Conservation (phyloP, 169 alveolate species). For the Babesia sp. region DNA sequence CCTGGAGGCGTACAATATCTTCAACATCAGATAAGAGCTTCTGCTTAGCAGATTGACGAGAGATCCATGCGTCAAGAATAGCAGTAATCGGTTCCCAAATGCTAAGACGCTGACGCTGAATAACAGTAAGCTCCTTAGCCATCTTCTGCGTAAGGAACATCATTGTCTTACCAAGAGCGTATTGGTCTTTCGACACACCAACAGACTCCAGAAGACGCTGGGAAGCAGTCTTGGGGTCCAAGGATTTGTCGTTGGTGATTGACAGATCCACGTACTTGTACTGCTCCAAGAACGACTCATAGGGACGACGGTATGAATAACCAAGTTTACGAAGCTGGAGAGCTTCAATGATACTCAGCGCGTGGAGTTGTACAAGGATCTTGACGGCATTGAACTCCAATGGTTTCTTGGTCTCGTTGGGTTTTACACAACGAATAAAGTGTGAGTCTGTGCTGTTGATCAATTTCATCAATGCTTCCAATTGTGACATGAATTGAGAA, state of each 20-base stretch:
- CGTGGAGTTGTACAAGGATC: conserved; percentile 85
- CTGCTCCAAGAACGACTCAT: conserved; percentile 83
- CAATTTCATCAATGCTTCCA: conserved; percentile 83
- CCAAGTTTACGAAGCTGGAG: conserved; percentile 87
- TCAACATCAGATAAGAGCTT: conserved; percentile 64
- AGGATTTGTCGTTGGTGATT: conserved; percentile 71
- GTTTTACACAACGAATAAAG: conserved; percentile 89
- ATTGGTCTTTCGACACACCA: conserved; percentile 65
- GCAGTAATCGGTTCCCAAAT: conserved; percentile 86
- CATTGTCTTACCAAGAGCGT: conserved; percentile 87
- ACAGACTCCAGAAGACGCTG: conserved; percentile 63
- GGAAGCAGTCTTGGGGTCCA: conserved; percentile 75
- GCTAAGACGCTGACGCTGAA: conserved; percentile 85
- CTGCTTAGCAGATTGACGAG: conserved; percentile 64
- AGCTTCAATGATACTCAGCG: conserved; percentile 91
- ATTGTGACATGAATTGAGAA: conserved; percentile 86
- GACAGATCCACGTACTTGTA: conserved; percentile 81
- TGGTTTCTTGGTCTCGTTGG: conserved; percentile 88
- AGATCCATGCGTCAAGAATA: conserved; percentile 82
- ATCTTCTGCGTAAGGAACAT: conserved; percentile 86
- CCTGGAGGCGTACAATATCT: conserved; percentile 84
- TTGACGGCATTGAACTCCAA: conserved; percentile 86
- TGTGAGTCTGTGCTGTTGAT: conserved; percentile 88
- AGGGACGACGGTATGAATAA: conserved; percentile 87
- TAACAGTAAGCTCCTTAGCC: conserved; percentile 81